Evolutionary conservation across 768 basidiomycete genomes (phyloP), one percentile per base, ranked within the genome.

Genomic region (Panaeolus papilionaceus): DNA sequence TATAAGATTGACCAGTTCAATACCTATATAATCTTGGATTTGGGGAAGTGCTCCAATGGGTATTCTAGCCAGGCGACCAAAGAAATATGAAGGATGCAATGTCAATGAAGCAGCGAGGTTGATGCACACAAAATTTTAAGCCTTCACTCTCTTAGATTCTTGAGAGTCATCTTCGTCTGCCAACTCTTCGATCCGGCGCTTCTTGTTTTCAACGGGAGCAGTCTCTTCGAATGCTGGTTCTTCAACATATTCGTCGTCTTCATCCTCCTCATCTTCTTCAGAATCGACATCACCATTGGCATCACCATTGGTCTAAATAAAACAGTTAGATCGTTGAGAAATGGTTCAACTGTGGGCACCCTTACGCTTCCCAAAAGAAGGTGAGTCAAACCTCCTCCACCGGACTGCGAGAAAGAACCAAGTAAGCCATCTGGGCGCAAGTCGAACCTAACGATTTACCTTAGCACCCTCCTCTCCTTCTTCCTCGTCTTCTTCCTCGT

Each of bases 61-160:
- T 49, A 49, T 23, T 26, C 47, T 8, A 20, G 47, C 47, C 47
- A 49, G 23, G 47, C 10, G 20, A 20, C 47, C n/a, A 23, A 23
- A 44, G 42, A 44, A 44, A 16, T 16, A 18, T 44, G 16, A 12
- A 33, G 33, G 1, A 44, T 44, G 42, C 12, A 18, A 44, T 12
- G 42, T n/a, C 42, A 18, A 12, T 18, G 16, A 16, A 18, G 42
- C 39, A 40, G 3, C 47, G 10, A 51, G 26, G 1, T 14, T 51
- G 47, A 51, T 66, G 58, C 66, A 67, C 38, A 47, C 49, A 33
- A 38, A 33, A 38, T 39, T 66, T 77, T 75, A 83, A 16, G 82
- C 79, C 68, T 81, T 83, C 66, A 77, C 75, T 71, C 83, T 82
- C 78, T 84, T 82, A 42, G 74, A 69, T 63, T 77, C 80, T 47